Conservation (phyloP, 768 basidiomycete species). For the Cubamyces sp. region DNA sequence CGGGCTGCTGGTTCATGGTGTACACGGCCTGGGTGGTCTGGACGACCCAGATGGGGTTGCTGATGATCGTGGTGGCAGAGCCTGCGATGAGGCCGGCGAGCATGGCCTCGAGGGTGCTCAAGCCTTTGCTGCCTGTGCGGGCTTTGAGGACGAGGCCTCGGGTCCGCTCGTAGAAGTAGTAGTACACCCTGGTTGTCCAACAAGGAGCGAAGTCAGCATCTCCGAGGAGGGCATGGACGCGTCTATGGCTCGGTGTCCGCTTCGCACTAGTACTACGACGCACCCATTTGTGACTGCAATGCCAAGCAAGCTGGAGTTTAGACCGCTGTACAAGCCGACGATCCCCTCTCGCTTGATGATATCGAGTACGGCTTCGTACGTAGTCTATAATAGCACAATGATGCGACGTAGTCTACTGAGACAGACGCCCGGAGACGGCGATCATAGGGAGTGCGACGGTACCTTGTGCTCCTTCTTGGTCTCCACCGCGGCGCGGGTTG, state of each 20-base stretch:
- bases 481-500: constrained; percentile 91
- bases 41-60: constrained; percentile 97
- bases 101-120: constrained; percentile 89
- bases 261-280: constrained; percentile 26
- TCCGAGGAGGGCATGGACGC: too few species aligned
- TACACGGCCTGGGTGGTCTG: constrained; percentile 87
- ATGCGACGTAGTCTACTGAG: constrained; percentile 14
- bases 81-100: constrained; percentile 88
- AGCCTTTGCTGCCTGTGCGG: constrained; percentile 62
- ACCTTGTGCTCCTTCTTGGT: constrained; percentile 81
- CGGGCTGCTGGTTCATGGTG: constrained; percentile 43
- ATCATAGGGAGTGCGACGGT: constrained; percentile 14
- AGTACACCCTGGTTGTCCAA: constrained; percentile 69
- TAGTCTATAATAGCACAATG: constrained; percentile 47
- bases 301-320: constrained; percentile 83
- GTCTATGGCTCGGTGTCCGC: too few species aligned
- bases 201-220: not conserved
- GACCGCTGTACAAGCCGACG: constrained; percentile 82
- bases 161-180: constrained; percentile 86
- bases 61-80: constrained; percentile 83
- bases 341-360: constrained; percentile 86
- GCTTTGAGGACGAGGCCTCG: constrained; percentile 56
- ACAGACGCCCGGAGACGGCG: not conserved
- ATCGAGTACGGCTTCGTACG: constrained; percentile 68
- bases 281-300: constrained; percentile 94